A percentile compares a stretch with the other conserved stretches of the same genome.
Conservation (phyloP, 345 rosid species). For the Murraya koenigii region DNA sequence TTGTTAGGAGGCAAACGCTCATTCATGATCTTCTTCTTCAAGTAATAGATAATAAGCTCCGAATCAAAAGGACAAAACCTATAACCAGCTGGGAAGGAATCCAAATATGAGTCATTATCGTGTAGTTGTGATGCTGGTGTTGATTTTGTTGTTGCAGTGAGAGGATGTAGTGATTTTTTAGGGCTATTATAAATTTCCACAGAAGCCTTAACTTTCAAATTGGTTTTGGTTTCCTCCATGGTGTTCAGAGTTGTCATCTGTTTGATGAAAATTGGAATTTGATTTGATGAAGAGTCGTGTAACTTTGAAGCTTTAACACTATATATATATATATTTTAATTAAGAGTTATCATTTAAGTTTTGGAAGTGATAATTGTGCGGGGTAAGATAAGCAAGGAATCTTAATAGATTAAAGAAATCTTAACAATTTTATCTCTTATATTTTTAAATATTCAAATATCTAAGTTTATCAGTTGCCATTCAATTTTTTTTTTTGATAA, state of each 20-base stretch:
- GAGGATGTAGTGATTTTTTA: not conserved
- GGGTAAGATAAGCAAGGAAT: not conserved
- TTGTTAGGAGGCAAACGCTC: not conserved
- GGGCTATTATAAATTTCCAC: not conserved
- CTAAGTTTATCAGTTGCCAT: too few species aligned
- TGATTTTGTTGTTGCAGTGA: not conserved
- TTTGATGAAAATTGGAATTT: not conserved
- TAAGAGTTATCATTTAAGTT: too few species aligned
- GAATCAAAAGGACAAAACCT: not conserved
- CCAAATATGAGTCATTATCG: not conserved
- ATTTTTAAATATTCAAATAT: not conserved
- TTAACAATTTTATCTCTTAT: not conserved
- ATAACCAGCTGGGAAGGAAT: not conserved
- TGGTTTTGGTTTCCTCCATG: not conserved
- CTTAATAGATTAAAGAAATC: not conserved
- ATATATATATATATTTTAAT: too few species aligned
- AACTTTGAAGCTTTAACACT: too few species aligned
- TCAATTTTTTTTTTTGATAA: too few species aligned
- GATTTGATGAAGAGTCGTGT: not conserved
- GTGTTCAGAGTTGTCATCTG: not conserved
- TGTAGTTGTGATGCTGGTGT: too few species aligned
- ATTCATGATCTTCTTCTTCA: constrained; percentile 1
- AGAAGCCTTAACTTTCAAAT: not conserved
- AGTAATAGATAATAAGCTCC: not conserved
- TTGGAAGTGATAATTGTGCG: too few species aligned